phyloP scores from a whole-genome alignment of 495 filamentous ascomycete genomes.

The Aspergillus haitiensis region DNA sequence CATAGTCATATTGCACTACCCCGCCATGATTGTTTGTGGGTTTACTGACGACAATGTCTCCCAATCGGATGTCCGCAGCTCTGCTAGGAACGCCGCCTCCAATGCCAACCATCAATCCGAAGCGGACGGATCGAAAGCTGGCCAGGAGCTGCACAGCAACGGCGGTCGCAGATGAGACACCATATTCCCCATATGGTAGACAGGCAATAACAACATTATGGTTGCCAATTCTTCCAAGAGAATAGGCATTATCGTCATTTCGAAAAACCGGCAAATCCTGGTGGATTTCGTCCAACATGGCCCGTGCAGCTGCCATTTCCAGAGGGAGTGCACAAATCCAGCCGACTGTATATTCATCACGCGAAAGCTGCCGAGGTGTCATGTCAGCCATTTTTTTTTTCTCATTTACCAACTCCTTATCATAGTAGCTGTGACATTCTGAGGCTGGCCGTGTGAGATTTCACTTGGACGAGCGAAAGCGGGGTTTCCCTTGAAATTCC shows the following conservation, averaged over 20 bases:
- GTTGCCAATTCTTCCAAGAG: conserved; percentile 29
- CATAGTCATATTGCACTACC: conserved; percentile 42
- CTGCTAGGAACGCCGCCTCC: conserved; percentile 34
- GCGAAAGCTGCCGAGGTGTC: no score
- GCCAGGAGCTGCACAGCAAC: conserved; percentile 26
- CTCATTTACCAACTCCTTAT: no score
- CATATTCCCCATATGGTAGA: conserved; percentile 30
- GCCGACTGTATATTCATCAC: conserved; percentile 30
- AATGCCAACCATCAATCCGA: conserved; percentile 38
- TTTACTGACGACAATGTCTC: conserved; percentile 39
- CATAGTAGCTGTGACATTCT: no score
- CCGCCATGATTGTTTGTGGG: conserved; percentile 25
- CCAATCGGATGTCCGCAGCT: conserved; percentile 33
- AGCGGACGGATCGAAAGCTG: conserved; percentile 28
- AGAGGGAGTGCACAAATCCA: conserved; percentile 40
- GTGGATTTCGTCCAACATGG: conserved; percentile 35
- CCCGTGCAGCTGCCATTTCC: conserved; percentile 33
- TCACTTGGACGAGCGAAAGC: no score
- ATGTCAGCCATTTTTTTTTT: no score
- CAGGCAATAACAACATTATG: conserved; percentile 41
- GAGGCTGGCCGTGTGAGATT: no score
- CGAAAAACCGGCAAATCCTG: conserved; percentile 13
- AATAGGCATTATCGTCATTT: conserved; percentile 35
- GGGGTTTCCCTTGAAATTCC: no score
- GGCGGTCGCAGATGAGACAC: conserved; percentile 28